Conservation (phyloP, 768 basidiomycete species). For the Auricularia sp. region DNA sequence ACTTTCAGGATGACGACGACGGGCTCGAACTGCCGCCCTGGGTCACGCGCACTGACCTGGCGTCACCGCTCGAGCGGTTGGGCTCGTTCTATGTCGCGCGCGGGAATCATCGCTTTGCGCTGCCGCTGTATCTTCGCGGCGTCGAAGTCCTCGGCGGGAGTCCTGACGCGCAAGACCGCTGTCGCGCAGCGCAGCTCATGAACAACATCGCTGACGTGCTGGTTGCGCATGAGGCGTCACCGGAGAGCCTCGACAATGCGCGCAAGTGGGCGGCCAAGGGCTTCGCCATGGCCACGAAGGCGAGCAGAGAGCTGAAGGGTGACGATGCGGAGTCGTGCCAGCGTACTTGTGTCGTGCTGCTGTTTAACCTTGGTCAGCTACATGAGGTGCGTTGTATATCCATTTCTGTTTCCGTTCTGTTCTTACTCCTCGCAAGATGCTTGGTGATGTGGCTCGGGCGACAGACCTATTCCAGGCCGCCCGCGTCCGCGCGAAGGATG, state of each 20-base stretch:
- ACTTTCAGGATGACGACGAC: background rate
- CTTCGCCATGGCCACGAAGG: background rate
- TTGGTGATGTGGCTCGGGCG: background rate
- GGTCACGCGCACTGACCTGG: background rate
- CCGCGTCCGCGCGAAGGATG: background rate
- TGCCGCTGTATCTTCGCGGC: background rate
- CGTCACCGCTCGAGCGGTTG: background rate
- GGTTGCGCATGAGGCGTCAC: background rate
- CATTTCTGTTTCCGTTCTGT: background rate
- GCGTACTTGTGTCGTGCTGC: background rate
- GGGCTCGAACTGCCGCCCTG: background rate
- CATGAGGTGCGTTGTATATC: background rate
- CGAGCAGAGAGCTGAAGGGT: background rate
- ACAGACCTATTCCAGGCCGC: background rate
- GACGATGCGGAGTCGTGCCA: background rate
- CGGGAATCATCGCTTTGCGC: background rate
- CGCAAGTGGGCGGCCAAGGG: background rate
- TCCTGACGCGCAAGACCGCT: background rate
- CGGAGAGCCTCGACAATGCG: background rate
- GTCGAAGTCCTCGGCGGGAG: background rate
- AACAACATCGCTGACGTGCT: background rate
- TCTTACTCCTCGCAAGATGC: background rate
- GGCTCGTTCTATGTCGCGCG: background rate
- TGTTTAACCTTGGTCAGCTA: background rate
- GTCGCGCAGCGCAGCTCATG: background rate